Conservation (phyloP, 495 filamentous ascomycete genomes). For the Tetracladium marchalianum region DNA sequence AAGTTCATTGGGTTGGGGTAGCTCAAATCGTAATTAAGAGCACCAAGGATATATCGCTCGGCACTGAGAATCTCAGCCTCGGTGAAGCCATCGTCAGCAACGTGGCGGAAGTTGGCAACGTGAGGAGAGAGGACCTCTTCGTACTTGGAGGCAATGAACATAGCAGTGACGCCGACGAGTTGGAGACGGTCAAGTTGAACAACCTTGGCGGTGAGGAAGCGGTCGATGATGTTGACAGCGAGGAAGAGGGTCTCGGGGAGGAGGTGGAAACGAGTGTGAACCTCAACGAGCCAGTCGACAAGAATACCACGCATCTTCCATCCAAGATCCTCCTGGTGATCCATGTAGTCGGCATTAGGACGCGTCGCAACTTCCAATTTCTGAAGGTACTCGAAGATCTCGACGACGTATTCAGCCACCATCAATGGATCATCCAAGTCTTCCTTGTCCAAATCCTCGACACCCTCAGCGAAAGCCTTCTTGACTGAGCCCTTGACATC, state of each 20-base stretch:
- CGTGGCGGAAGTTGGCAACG: constrained; percentile 90
- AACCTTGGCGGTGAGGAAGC: constrained; percentile 87
- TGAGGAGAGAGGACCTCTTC: constrained; percentile 96
- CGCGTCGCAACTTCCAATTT: constrained; percentile 74
- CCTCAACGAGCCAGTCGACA: constrained; percentile 96
- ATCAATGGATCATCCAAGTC: constrained; percentile 90
- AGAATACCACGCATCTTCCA: constrained; percentile 99
- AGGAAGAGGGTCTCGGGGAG: constrained; percentile 97
- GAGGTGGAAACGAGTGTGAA: constrained; percentile 92
- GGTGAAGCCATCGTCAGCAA: constrained; percentile 94
- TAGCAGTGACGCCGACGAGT: constrained; percentile 92
- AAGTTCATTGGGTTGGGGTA: constrained; percentile 99
- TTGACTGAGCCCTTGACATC: constrained; percentile 25
- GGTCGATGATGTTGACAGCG: constrained; percentile 95
- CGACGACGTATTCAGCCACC: constrained; percentile 93
- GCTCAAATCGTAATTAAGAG: constrained; percentile 93
- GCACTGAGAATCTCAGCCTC: constrained; percentile 95
- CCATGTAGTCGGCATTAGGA: constrained; percentile 90
- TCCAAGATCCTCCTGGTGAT: constrained; percentile 84
- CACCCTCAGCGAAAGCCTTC: constrained; percentile 31
- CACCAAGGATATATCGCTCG: constrained; percentile 81
- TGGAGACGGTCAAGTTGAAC: constrained; percentile 93
- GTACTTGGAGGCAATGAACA: constrained; percentile 99
- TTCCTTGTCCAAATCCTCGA: constrained; percentile 69
- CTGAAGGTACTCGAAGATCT: constrained; percentile 94